Base-by-base conservation (phyloP, 2,329 filamentous ascomycete species). In the Fusarium torulosum region DNA sequence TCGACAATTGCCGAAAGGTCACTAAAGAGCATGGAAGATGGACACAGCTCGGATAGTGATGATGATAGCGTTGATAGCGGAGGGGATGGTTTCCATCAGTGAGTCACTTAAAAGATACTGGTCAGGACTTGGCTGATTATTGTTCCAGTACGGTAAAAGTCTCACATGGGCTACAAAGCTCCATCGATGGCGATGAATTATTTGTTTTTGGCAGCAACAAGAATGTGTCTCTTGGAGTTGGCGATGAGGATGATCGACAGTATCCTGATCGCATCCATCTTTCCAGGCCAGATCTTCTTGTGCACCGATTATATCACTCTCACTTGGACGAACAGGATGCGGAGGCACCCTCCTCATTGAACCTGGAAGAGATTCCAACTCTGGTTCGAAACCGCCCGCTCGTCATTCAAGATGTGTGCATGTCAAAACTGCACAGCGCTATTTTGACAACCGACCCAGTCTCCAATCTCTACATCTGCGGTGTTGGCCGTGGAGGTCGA, bases 191-290 rank as follows among this genome's bases (percentile, higher is more conserved):
- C 10, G 93, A 97, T 73, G 96, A 99, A 75, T 82, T 97, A 1
- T 98, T 93, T 74, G 91, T 93, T 1, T 97, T 98, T 79, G 96
- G 96, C 49, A 98, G 94, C 79, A 99, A 97, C 79, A 96, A 96
- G 75, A 99, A 99, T 71, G 80, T 97, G 11, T 96, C 92, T 0
- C 86, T 99, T 21, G 96, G 96, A 2, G 90, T 98, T 62, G 94
- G 94, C n/a, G 94, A 99, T 75, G 91, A 96, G 73, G 94, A 97
- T 76, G 95, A 99, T 75, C 89, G 96, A 4, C 94, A 98, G 67
- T 97, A 91, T 73, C 96, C 96, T 0, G 96, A 98, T 76, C 91
- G 93, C 11, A 88, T 97, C 13, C 82, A 85, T 31, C 79, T 98
- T 33, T 87, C 88, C 55, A 88, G 95, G 17, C 93, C 96, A 0